These are phyloP conservation scores for Anthostomella pinea DNA, from an alignment of 2,329 filamentous ascomycete species.

Conservation along the genomic window DNA sequence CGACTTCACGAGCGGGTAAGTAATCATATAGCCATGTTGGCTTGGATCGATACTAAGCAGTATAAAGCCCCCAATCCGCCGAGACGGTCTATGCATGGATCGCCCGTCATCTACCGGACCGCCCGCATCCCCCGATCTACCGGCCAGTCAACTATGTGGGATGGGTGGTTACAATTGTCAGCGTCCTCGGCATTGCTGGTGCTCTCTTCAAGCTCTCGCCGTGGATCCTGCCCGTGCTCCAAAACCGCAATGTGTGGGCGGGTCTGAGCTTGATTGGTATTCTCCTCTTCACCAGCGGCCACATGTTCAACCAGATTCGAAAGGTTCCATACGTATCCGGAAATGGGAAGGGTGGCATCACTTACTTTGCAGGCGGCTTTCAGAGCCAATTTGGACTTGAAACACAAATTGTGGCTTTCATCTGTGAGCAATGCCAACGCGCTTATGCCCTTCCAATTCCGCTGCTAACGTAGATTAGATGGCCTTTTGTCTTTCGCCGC, in stretches of 20 bases:
- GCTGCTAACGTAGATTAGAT: conserved; percentile 32
- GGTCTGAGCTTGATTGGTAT: conserved; percentile 84
- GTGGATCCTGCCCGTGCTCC: conserved; percentile 76
- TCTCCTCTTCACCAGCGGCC: conserved; percentile 88
- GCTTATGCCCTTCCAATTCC: background rate
- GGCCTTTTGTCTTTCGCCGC: conserved; percentile 83
- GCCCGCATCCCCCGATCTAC: conserved; percentile 72
- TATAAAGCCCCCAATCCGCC: conserved; percentile 63
- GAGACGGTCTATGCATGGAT: conserved; percentile 81
- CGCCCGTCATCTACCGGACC: conserved; percentile 70
- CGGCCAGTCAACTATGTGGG: conserved; percentile 86
- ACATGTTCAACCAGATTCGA: conserved; percentile 99
- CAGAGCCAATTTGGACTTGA: conserved; percentile 92
- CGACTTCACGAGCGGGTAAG: conserved; percentile 80
- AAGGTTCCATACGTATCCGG: conserved; percentile 90
- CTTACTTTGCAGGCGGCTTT: conserved; percentile 88
- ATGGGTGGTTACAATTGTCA: conserved; percentile 64
- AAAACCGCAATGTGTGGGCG: conserved; percentile 93
- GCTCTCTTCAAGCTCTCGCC: conserved; percentile 69
- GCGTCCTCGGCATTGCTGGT: conserved; percentile 68
- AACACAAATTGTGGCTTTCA: conserved; percentile 88
- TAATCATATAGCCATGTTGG: conserved; percentile 5
- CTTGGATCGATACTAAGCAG: conserved; percentile 15
- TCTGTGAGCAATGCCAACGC: conserved; percentile 66
- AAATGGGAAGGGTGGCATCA: conserved; percentile 80